Conservation (phyloP, 2,329 filamentous ascomycete genomes). For the Conoideocrella luteorostrata region DNA sequence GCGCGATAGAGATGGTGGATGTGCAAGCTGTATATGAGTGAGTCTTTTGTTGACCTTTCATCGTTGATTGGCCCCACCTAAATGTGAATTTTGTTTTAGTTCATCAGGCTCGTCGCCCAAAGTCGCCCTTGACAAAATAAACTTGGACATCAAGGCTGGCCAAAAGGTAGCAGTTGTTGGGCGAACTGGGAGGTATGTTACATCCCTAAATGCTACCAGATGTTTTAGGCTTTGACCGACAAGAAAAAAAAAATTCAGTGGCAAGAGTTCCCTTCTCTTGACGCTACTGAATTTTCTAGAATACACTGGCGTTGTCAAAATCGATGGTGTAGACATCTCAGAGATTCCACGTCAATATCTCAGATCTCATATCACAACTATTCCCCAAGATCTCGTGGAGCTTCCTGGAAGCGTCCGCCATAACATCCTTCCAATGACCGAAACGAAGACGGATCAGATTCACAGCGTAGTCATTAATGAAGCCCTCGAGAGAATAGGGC, state of each 20-base stretch:
- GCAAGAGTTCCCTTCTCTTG: neutral
- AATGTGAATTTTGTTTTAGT: neutral
- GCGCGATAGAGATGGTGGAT: neutral
- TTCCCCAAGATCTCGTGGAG: neutral
- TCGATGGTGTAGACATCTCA: neutral
- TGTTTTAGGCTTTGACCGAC: too few relatives aligned
- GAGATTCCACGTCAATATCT: neutral
- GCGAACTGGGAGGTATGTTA: slow-evolving; percentile 15
- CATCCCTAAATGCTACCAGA: too few relatives aligned
- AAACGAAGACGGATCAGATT: too few relatives aligned
- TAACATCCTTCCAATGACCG: neutral
- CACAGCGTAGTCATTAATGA: slow-evolving; percentile 7
- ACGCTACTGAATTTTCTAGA: neutral
- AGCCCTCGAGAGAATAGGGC: slow-evolving; percentile 10
- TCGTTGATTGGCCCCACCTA: too few relatives aligned
- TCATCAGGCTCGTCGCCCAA: neutral
- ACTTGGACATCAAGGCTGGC: slow-evolving; percentile 12
- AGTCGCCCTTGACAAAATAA: slow-evolving; percentile 9
- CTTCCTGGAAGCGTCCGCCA: neutral
- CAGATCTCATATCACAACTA: neutral
- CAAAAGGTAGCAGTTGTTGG: slow-evolving; percentile 17
- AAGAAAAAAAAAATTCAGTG: neutral
- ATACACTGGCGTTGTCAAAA: neutral
- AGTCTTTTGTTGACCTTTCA: neutral
- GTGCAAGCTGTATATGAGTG: neutral